phyloP scores from a whole-genome alignment of 176 grass and related monocot species.

The Thinopyrum elongatum region DNA sequence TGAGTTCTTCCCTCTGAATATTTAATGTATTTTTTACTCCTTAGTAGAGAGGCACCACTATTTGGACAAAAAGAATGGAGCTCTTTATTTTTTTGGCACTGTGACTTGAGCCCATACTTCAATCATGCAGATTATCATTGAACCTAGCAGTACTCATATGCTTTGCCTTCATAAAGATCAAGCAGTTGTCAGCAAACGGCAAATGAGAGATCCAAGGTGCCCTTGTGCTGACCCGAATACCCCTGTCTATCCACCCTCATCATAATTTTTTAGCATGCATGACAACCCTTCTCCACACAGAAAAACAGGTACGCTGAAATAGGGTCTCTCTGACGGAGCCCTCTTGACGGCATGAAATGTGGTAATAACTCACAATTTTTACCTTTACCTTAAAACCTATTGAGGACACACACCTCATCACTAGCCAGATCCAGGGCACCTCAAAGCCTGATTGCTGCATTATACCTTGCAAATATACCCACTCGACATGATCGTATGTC shows the following conservation, averaged over 20 bases:
- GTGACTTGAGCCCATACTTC: neutral
- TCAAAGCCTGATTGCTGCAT: neutral
- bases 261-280: neutral
- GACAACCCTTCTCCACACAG: neutral
- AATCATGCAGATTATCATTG: neutral
- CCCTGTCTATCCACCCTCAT: neutral
- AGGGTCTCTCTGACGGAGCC: too few relatives aligned
- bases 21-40: neutral
- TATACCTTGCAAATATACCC: neutral
- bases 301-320: neutral
- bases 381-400: neutral
- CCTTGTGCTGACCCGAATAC: neutral
- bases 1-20: neutral
- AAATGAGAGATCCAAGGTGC: neutral
- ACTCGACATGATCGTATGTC: neutral
- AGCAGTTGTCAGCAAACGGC: neutral
- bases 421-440: neutral
- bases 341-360: neutral
- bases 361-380: neutral
- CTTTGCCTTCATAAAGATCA: neutral
- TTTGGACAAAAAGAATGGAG: neutral
- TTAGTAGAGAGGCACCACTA: neutral
- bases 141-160: neutral
- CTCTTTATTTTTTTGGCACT: neutral
- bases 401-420: neutral